These are phyloP conservation scores for Ramalina intermedia DNA, from an alignment of 495 filamentous ascomycete genomes.

Conservation along the genomic window DNA sequence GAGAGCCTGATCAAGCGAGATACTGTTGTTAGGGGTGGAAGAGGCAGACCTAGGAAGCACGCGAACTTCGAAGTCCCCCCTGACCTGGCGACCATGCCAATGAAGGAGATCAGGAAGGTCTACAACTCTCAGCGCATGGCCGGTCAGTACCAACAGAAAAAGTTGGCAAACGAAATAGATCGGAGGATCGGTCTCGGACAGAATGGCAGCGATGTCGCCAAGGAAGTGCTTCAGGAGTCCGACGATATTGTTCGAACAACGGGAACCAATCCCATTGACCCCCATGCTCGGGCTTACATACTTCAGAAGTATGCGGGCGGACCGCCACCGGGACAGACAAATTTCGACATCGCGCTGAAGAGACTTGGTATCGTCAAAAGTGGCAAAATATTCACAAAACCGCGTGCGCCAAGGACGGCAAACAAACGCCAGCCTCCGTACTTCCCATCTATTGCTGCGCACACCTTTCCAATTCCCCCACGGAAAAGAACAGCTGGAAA, in stretches of 20 bases:
- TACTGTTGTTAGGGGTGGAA: not conserved
- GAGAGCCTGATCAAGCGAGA: not conserved
- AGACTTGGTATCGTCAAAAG: not conserved
- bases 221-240: conserved; percentile 6
- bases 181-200: conserved; percentile 6
- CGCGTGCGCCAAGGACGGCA: not conserved
- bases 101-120: conserved; percentile 1
- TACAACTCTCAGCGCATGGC: conserved; percentile 8
- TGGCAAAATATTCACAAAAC: too few species aligned
- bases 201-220: conserved; percentile 1
- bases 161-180: conserved; percentile 9
- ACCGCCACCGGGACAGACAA: conserved; percentile 1
- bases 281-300: conserved; percentile 1
- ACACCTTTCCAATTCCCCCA: conserved; percentile 4
- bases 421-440: not conserved
- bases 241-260: conserved; percentile 1
- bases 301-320: conserved; percentile 8
- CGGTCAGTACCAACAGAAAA: conserved; percentile 8
- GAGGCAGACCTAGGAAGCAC: conserved; percentile 12
- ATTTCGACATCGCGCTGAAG: not conserved
- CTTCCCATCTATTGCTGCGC: conserved; percentile 12
- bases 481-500: not conserved
- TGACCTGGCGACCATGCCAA: conserved; percentile 3
- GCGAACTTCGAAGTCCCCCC: conserved; percentile 6
- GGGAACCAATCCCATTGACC: not conserved